Evolutionary conservation across 2,329 filamentous ascomycete genomes (phyloP).

Genomic region (Epichloe baconii): DNA sequence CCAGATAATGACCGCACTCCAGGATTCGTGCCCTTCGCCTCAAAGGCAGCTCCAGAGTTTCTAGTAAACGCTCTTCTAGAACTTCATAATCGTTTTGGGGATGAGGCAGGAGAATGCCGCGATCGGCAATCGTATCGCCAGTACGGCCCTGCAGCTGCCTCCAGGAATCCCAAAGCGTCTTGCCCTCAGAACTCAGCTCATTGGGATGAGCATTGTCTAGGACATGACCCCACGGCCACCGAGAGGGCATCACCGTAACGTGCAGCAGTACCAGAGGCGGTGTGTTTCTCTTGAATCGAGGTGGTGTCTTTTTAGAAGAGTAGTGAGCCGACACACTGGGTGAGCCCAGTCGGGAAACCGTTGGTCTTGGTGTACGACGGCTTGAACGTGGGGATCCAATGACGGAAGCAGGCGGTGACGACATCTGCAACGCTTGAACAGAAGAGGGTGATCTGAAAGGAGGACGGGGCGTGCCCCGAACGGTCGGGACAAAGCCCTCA

Average conservation of each 20-base stretch:
- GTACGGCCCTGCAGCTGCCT: constrained; percentile 56
- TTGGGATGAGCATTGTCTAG: constrained; percentile 29
- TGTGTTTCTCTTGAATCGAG: constrained; percentile 41
- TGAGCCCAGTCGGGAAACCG: constrained; percentile 44
- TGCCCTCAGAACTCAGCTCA: constrained; percentile 32
- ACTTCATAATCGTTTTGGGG: constrained; percentile 70
- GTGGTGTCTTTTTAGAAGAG: constrained; percentile 44
- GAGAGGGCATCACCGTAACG: constrained; percentile 59
- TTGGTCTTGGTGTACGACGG: constrained; percentile 34
- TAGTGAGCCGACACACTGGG: constrained; percentile 37
- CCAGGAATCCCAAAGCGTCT: constrained; percentile 48
- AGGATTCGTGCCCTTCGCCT: constrained; percentile 53
- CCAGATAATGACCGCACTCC: constrained; percentile 65
- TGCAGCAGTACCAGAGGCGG: constrained; percentile 66
- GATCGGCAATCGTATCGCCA: constrained; percentile 58
- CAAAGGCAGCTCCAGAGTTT: constrained; percentile 58
- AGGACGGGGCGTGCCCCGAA: constrained; percentile 45
- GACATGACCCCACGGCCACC: constrained; percentile 49
- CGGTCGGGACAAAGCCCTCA: constrained; percentile 38
- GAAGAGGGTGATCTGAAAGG: constrained; percentile 58
- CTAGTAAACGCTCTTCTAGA: constrained; percentile 63
- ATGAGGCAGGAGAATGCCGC: constrained; percentile 64
- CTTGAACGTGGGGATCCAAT: constrained; percentile 40
- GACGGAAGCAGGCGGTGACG: constrained; percentile 48
- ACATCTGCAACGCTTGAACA: constrained; percentile 59